Evolutionary conservation across 305 asterid genomes (phyloP).

Genomic region (Solanum hybrid): DNA sequence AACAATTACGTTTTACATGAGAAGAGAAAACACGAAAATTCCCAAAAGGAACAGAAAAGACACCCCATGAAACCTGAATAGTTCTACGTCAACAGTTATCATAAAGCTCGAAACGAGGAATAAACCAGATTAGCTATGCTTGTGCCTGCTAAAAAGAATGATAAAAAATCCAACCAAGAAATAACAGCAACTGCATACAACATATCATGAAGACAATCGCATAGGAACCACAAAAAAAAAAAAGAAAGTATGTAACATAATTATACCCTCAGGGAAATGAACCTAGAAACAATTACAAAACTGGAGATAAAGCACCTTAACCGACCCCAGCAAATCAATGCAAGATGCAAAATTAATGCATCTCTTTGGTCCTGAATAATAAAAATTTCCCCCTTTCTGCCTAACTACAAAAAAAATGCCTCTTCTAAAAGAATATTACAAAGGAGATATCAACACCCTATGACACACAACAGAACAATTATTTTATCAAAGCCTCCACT

Average conservation of each 20-base stretch:
- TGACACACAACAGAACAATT: conserved; percentile 32
- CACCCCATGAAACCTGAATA: neutral
- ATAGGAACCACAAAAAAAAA: neutral
- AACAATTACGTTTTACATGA: neutral
- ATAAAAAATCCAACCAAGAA: neutral
- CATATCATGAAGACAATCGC: neutral
- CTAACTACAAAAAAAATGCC: conserved; percentile 75
- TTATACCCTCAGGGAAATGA: neutral
- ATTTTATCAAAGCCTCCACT: conserved; percentile 26
- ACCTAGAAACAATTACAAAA: conserved; percentile 1
- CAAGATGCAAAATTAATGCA: neutral
- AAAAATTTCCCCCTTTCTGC: conserved; percentile 30
- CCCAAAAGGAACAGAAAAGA: neutral
- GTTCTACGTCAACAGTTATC: neutral
- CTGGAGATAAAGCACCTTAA: neutral
- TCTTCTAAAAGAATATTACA: conserved; percentile 81
- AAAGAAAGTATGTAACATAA: neutral
- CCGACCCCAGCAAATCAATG: neutral
- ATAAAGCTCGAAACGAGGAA: neutral
- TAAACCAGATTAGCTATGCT: neutral
- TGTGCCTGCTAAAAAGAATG: neutral
- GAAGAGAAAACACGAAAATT: neutral
- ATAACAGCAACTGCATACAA: neutral
- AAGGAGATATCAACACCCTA: conserved; percentile 59
- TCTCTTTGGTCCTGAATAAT: neutral